These are phyloP conservation scores for Suhomyces kilbournensis DNA, from an alignment of 805 yeast genomes.

Conservation along the genomic window DNA sequence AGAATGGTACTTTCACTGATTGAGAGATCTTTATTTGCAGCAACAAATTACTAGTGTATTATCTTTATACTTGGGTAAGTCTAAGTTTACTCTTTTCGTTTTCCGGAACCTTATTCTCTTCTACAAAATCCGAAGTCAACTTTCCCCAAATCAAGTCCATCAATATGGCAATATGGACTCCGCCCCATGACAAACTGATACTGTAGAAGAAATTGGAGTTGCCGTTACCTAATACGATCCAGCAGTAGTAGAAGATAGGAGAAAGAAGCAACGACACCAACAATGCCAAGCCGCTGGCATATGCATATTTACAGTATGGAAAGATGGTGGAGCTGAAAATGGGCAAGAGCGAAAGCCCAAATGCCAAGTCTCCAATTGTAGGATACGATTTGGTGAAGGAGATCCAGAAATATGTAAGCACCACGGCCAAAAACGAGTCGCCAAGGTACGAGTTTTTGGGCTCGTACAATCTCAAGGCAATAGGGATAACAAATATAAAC, in stretches of 20 bases:
- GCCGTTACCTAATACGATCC: conserved; percentile 94
- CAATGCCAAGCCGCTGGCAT: conserved; percentile 47
- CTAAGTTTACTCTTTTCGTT: conserved; percentile 27
- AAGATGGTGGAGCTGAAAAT: conserved; percentile 46
- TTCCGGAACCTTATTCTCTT: conserved; percentile 38
- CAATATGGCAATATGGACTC: conserved; percentile 63
- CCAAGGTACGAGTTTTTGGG: conserved; percentile 16
- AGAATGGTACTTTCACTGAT: too few relatives aligned
- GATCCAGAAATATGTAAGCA: conserved; percentile 40
- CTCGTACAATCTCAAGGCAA: conserved; percentile 61
- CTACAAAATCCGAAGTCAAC: conserved; percentile 59
- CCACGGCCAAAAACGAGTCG: conserved; percentile 59
- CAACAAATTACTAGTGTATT: too few relatives aligned
- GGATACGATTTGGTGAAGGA: conserved; percentile 83
- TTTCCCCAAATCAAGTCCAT: conserved; percentile 83
- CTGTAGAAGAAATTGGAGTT: conserved; percentile 97
- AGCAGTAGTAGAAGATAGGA: conserved; percentile 87
- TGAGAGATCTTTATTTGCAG: too few relatives aligned
- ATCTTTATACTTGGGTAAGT: conserved; percentile 50
- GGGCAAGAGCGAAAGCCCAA: conserved; percentile 36
- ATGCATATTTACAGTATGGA: conserved; percentile 46
- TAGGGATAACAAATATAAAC: conserved; percentile 64
- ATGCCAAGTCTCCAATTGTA: conserved; percentile 69
- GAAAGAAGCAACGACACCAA: conserved; percentile 57
- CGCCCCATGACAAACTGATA: conserved; percentile 75